Conservation (phyloP, 148 eudicot species). For the Heliosperma pusillum region DNA sequence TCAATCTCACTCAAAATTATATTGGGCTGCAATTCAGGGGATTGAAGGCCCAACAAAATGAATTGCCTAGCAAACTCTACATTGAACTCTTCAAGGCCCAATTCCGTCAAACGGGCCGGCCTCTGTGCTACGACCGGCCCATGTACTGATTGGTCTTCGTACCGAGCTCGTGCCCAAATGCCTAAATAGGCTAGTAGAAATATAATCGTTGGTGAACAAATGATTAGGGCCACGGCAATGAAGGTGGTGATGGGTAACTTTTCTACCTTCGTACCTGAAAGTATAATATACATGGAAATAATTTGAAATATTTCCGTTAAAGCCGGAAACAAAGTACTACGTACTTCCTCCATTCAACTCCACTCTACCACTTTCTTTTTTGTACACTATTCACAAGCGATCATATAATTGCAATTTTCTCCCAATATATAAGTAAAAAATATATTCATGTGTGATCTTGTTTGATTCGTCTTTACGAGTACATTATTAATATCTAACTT, state of each 20-base stretch:
- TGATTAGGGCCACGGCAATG: constrained; percentile 15
- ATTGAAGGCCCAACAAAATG: constrained; percentile 16
- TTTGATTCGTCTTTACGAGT: no score
- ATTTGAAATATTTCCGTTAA: no score
- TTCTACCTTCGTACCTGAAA: constrained; percentile 15
- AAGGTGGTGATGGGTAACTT: constrained; percentile 19
- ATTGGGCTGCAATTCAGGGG: constrained; percentile 9
- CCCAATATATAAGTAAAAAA: no score
- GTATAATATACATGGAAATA: background rate
- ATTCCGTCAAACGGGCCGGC: background rate
- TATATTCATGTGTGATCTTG: no score
- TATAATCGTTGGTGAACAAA: constrained; percentile 22
- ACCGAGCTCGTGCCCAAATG: constrained; percentile 11
- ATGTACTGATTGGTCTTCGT: background rate
- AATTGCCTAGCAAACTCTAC: constrained; percentile 23
- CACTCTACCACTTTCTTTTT: no score
- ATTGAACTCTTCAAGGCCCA: constrained; percentile 27
- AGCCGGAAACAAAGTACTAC: background rate
- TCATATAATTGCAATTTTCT: no score
- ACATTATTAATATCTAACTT: no score
- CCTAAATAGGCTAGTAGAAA: constrained; percentile 16
- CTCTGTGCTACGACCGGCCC: background rate
- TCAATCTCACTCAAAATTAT: constrained; percentile 19
- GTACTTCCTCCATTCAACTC: no score
- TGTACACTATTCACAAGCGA: no score